Evolutionary conservation across 306 rosid species (phyloP).

Genomic region (Prunus salicina): DNA sequence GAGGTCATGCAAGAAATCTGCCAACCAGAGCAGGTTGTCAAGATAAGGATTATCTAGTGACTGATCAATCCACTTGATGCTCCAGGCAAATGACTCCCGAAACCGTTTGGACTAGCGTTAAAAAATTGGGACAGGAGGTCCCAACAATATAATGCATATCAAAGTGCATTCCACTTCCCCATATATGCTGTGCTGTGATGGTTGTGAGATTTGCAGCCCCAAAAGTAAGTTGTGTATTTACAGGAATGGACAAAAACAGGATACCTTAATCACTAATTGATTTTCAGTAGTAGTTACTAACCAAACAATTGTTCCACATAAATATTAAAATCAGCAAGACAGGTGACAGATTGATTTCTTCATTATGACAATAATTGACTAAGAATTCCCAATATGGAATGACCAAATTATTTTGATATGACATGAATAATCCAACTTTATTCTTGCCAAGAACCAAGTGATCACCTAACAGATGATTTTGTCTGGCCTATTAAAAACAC

Average conservation of each 20-base stretch:
- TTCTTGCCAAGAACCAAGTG: background rate
- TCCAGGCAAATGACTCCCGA: background rate
- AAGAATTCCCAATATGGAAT: conserved; percentile 1
- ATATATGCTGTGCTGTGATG: background rate
- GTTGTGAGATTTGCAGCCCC: background rate
- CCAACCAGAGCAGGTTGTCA: background rate
- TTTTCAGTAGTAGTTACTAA: background rate
- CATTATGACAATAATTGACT: conserved; percentile 22
- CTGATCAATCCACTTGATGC: background rate
- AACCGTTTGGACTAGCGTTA: background rate
- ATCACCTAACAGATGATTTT: conserved; percentile 22
- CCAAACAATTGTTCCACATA: background rate
- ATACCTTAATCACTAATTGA: background rate
- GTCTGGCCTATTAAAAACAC: conserved; percentile 3
- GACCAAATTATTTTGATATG: background rate
- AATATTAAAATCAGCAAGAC: background rate
- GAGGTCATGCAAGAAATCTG: background rate
- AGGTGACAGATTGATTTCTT: conserved; percentile 12
- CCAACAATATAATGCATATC: background rate
- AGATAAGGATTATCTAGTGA: background rate
- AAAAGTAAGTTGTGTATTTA: background rate
- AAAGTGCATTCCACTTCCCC: background rate
- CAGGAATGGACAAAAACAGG: background rate
- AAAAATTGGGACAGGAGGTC: background rate
- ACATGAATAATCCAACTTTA: conserved; percentile 8